Base-by-base conservation (phyloP, 176 grass and related monocot genomes). In the Carex littledalei region DNA sequence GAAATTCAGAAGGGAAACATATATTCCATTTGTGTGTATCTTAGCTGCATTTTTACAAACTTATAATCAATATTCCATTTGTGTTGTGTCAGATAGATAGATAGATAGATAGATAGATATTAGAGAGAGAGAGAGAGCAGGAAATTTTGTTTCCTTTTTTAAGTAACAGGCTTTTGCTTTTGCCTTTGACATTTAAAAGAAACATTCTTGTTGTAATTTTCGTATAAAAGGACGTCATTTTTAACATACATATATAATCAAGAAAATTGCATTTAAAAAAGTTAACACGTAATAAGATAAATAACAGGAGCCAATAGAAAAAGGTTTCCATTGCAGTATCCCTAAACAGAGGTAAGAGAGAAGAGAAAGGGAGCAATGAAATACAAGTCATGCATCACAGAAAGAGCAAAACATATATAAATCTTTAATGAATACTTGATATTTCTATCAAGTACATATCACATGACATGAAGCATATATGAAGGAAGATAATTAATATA, bases 391-490 rank as follows among this genome's bases (percentile, higher is more conserved):
- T 54, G 41, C 45, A 83, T 83, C 41, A 50, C 18, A 68, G 61
- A 68, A 83, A 53, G 31, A 72, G 12, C 63, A 31, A 11, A 80
- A 45, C 37, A 75, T 16, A 56, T 56, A 55, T 34, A 69, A 11
- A 55, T 43, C 63, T 69, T 53, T 55, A 83, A 54, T 83, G 81
- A 68, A 50, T 67, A 68, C 37, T 83, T 68, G 39, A 64, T 83
- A 67, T 57, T 60, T 63, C 43, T 18, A 83, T 83, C 79, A 83
- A 83, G 81, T 83, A 63, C 62, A 83, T 63, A 47, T 83, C 81
- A 83, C 63, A 83, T 83, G 62, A 43, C 16, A 67, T n/a, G 21
- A 56, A 83, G 61, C 58, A 69, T 68, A 31, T 63, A 69, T 69
- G 62, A 68, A 63, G 81, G 83, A 77, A 84, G 32, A 16, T 64